Conservation (phyloP, 106 monocot genomes). For the Dioscorea alata region DNA sequence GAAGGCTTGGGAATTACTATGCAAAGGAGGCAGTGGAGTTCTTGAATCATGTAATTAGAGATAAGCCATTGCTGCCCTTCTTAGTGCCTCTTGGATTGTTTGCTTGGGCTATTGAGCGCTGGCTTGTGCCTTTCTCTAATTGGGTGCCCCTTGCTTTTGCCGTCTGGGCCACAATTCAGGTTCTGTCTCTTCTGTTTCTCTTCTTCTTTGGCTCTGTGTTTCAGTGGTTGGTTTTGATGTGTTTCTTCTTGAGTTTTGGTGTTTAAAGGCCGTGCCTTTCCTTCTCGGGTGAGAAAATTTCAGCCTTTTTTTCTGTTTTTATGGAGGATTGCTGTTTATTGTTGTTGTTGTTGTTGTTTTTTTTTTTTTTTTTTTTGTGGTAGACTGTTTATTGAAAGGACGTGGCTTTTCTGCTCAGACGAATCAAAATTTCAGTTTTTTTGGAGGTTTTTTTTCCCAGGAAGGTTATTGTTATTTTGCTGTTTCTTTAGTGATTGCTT, state of each 20-base stretch:
- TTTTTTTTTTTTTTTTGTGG: too few species aligned
- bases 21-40: constrained; percentile 54
- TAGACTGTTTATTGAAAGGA: too few species aligned
- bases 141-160: constrained; percentile 84
- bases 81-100: constrained; percentile 63
- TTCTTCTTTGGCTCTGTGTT: not conserved
- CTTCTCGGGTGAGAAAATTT: too few species aligned
- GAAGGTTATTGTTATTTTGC: too few species aligned
- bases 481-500: too few species aligned
- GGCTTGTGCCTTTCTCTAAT: constrained; percentile 93
- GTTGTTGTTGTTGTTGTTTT: too few species aligned
- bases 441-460: too few species aligned
- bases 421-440: too few species aligned
- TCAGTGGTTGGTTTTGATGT: not conserved
- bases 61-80: constrained; percentile 86
- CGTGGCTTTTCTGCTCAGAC: too few species aligned
- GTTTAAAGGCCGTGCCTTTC: too few species aligned
- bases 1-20: not conserved
- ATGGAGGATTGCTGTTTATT: too few species aligned
- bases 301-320: too few species aligned
- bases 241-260: not conserved
- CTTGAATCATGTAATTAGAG: constrained; percentile 56
- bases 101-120: constrained; percentile 80
- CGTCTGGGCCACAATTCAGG: constrained; percentile 91
- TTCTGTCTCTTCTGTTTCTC: constrained; percentile 6